Conservation (phyloP, 2,329 filamentous ascomycete species). For the Aureobasidium mangrovei region DNA sequence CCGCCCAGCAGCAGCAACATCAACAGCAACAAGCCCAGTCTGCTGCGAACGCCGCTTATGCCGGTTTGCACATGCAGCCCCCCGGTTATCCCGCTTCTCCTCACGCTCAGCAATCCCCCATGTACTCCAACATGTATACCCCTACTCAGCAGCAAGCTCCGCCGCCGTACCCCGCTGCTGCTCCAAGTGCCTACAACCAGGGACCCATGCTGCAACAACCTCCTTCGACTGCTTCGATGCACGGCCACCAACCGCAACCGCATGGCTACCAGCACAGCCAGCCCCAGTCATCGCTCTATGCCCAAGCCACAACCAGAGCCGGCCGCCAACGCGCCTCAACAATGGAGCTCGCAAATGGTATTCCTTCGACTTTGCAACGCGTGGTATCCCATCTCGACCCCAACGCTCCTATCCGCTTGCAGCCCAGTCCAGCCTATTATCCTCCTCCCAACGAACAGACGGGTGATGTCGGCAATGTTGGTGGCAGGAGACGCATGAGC, state of each 20-base stretch:
- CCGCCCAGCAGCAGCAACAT: constrained; percentile 41
- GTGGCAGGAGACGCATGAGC: constrained; percentile 60
- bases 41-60: constrained; percentile 49
- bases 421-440: constrained; percentile 95
- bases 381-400: constrained; percentile 95
- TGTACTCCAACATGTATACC: constrained; percentile 68
- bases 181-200: constrained; percentile 51
- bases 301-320: constrained; percentile 66
- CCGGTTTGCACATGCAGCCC: constrained; percentile 46
- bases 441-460: constrained; percentile 77
- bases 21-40: constrained; percentile 29
- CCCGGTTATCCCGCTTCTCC: constrained; percentile 37
- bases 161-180: constrained; percentile 60
- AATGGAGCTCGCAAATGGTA: constrained; percentile 73
- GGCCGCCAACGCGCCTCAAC: constrained; percentile 86
- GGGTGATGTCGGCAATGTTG: constrained; percentile 53
- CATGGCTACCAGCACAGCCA: constrained; percentile 23
- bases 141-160: constrained; percentile 57
- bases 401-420: constrained; percentile 82
- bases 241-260: constrained; percentile 32
- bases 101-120: constrained; percentile 25
- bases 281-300: constrained; percentile 61
- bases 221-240: constrained; percentile 30
- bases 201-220: constrained; percentile 59
- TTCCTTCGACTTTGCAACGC: constrained; percentile 84